A percentile compares a stretch with the other conserved stretches of the same genome.
Conservation (phyloP, 768 basidiomycete genomes). For the Rhodotorula toruloides region DNA sequence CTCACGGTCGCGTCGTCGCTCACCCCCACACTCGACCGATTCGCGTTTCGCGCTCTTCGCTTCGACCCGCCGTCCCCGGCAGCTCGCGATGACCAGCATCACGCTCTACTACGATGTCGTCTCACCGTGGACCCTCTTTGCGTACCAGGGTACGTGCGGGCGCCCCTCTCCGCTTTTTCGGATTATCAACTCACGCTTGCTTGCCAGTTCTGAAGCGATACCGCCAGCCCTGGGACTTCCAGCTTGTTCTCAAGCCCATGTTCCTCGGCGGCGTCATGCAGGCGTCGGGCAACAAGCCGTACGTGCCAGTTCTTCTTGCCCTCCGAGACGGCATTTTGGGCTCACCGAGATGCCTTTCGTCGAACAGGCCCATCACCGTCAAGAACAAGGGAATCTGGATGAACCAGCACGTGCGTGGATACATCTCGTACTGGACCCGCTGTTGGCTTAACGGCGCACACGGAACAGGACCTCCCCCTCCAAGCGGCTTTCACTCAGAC, state of each 20-base stretch:
- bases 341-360: background rate
- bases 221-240: conserved; percentile 10
- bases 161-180: background rate
- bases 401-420: background rate
- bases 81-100: background rate
- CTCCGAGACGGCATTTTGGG: background rate
- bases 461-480: conserved; percentile 19
- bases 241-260: conserved; percentile 25
- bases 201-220: conserved; percentile 24
- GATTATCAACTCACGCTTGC: background rate
- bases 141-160: background rate
- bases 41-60: too few species aligned
- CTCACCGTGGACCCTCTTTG: conserved; percentile 16
- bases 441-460: background rate
- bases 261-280: conserved; percentile 34
- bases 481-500: conserved; percentile 4
- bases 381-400: conserved; percentile 31
- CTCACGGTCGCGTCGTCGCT: background rate
- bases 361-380: conserved; percentile 16
- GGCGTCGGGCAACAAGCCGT: conserved; percentile 28
- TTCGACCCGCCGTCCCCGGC: too few species aligned
- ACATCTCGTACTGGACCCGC: background rate
- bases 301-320: background rate
- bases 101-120: conserved; percentile 23
- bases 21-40: background rate